These are phyloP conservation scores for Erythrobasidium yunnanense DNA, from an alignment of 768 basidiomycete species.

Conservation along the genomic window DNA sequence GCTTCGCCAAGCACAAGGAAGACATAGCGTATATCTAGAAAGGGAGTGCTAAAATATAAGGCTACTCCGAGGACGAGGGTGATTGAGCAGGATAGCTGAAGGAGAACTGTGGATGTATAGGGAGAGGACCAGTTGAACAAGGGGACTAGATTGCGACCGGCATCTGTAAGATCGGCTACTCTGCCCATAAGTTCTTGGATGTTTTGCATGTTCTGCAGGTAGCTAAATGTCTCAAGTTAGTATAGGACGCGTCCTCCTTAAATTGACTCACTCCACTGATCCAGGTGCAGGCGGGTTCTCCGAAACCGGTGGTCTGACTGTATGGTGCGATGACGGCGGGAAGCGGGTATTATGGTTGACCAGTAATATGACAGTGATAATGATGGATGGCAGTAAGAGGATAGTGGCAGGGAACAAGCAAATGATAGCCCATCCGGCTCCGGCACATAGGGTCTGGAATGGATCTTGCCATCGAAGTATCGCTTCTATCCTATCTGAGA, in stretches of 20 bases:
- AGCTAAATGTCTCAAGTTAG: neutral
- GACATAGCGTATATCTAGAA: conserved; percentile 26
- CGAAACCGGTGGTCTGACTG: neutral
- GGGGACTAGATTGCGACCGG: conserved; percentile 31
- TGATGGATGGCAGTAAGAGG: conserved; percentile 9
- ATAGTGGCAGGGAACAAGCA: conserved; percentile 22
- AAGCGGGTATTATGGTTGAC: conserved; percentile 10
- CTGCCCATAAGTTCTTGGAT: conserved; percentile 39
- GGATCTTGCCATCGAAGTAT: conserved; percentile 36
- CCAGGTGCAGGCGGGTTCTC: conserved; percentile 25
- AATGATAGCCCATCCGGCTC: conserved; percentile 28
- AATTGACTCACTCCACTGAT: conserved; percentile 12
- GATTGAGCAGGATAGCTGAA: conserved; percentile 29
- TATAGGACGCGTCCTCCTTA: neutral
- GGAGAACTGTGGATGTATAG: conserved; percentile 29
- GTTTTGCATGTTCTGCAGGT: conserved; percentile 30
- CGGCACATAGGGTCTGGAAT: conserved; percentile 36
- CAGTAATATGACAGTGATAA: conserved; percentile 7
- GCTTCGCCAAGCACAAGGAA: conserved; percentile 33
- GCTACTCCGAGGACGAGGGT: conserved; percentile 22
- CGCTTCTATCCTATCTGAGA: conserved; percentile 34
- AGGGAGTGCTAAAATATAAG: conserved; percentile 28
- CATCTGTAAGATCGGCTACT: conserved; percentile 33
- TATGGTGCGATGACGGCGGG: conserved; percentile 8
- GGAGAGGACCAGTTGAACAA: conserved; percentile 35